These are phyloP conservation scores for Pulveroboletus frians DNA, from an alignment of 768 basidiomycete species.

Conservation along the genomic window DNA sequence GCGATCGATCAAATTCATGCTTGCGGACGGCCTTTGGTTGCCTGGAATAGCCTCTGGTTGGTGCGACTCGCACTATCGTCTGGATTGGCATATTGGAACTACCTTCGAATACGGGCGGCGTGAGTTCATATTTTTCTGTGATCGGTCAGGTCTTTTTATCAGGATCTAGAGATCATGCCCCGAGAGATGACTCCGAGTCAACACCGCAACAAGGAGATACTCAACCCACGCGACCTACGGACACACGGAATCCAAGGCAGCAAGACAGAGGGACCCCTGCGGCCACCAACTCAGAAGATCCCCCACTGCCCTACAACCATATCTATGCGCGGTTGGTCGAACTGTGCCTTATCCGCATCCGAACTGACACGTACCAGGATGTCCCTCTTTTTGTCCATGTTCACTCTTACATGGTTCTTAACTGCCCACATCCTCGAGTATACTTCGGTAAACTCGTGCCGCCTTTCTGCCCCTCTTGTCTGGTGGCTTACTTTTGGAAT, in stretches of 20 bases:
- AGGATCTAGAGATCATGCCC: slow-evolving; percentile 16
- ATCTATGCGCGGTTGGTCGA: slow-evolving; percentile 27
- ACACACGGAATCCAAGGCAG: slow-evolving; percentile 15
- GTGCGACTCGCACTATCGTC: slow-evolving; percentile 47
- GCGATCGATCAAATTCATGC: slow-evolving; percentile 52
- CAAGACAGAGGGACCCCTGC: slow-evolving; percentile 19
- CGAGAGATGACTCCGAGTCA: slow-evolving; percentile 29
- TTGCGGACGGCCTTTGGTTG: slow-evolving; percentile 59
- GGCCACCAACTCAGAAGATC: slow-evolving; percentile 24
- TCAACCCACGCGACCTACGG: slow-evolving; percentile 7
- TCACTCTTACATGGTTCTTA: slow-evolving; percentile 79
- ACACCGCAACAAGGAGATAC: slow-evolving; percentile 22
- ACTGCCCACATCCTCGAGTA: slow-evolving; percentile 77
- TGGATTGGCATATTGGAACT: slow-evolving; percentile 54
- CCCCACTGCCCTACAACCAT: slow-evolving; percentile 21
- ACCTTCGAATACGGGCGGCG: slow-evolving; percentile 32
- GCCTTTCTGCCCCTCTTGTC: slow-evolving; percentile 67
- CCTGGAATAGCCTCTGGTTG: slow-evolving; percentile 65
- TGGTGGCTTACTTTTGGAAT: slow-evolving; percentile 87
- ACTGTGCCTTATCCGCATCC: not conserved
- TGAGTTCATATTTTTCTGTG: slow-evolving; percentile 13
- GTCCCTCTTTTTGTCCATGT: slow-evolving; percentile 58
- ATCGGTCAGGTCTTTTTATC: slow-evolving; percentile 8
- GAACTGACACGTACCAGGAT: slow-evolving; percentile 34
- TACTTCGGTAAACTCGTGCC: slow-evolving; percentile 69